Percentiles rank a stretch among this genome's conserved stretches.
Conservation (phyloP, 1,284 basidiomycete species). For the Peniophora sp. region DNA sequence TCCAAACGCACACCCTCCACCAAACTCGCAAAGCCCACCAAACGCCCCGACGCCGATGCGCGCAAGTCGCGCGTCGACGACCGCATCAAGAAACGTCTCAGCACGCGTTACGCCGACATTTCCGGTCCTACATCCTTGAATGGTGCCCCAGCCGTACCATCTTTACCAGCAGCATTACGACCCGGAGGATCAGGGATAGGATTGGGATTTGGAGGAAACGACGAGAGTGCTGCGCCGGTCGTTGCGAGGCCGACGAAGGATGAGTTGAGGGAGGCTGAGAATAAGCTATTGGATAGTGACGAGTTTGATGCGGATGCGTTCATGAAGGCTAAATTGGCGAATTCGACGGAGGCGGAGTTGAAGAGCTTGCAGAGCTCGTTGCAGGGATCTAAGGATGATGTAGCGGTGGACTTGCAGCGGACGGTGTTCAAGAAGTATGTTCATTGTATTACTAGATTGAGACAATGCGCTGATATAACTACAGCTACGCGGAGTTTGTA, state of each 20-base stretch:
- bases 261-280: constrained; percentile 41
- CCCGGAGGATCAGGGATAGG: constrained; percentile 17
- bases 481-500: constrained; percentile 93
- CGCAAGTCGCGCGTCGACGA: constrained; percentile 79
- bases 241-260: constrained; percentile 34
- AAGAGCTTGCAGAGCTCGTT: constrained; percentile 67
- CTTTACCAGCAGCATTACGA: constrained; percentile 23
- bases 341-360: constrained; percentile 74
- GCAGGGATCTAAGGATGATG: constrained; percentile 53
- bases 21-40: constrained; percentile 27
- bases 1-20: constrained; percentile 16
- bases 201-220: constrained; percentile 6
- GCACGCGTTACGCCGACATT: constrained; percentile 82
- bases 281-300: constrained; percentile 64
- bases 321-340: constrained; percentile 68
- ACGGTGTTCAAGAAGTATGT: constrained; percentile 87
- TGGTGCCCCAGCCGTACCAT: constrained; percentile 52
- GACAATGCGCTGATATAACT: constrained; percentile 2
- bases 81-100: constrained; percentile 91
- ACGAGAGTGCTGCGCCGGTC: constrained; percentile 36
- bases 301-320: constrained; percentile 76
- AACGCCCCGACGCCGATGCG: constrained; percentile 19
- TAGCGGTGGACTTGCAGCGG: constrained; percentile 65
- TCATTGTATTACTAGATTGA: constrained; percentile 2
- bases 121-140: constrained; percentile 54